Conservation (phyloP, 2,329 filamentous ascomycete genomes). For the Cytospora leucostoma region DNA sequence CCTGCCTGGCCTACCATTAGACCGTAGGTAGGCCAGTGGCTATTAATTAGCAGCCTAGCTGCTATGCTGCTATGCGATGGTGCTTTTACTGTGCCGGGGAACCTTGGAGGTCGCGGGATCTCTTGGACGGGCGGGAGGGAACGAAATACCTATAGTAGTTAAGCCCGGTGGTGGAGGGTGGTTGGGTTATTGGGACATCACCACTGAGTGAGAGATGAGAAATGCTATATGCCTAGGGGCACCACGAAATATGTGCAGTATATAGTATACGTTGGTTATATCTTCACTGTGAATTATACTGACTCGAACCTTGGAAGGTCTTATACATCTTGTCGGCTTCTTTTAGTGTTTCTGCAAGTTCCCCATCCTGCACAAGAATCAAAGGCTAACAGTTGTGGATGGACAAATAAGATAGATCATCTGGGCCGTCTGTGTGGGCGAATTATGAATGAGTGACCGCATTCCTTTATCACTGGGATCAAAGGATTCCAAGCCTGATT, state of each 20-base stretch:
- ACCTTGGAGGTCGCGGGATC: conserved; percentile 12
- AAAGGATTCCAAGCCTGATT: not conserved
- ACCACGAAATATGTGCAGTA: not conserved
- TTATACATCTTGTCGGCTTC: not conserved
- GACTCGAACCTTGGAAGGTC: not conserved
- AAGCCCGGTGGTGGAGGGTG: not conserved
- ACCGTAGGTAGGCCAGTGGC: not conserved
- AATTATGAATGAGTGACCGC: not conserved
- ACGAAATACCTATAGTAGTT: not conserved
- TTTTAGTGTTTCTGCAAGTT: not conserved
- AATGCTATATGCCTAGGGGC: too few species aligned
- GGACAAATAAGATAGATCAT: not conserved
- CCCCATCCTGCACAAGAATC: not conserved
- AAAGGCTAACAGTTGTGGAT: not conserved
- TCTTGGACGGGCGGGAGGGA: conserved; percentile 10
- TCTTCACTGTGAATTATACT: not conserved
- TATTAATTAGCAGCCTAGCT: not conserved
- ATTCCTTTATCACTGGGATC: not conserved
- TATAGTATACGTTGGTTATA: not conserved
- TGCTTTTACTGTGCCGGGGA: conserved; percentile 11
- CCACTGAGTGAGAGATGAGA: not conserved
- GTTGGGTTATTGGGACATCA: not conserved
- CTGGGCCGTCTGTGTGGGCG: not conserved
- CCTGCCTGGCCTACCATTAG: not conserved
- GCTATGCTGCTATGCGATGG: not conserved